Percentiles rank a stretch among this genome's conserved stretches.
Evolutionary conservation across 768 basidiomycete genomes (phyloP).

Genomic region (Lentinula boryana): DNA sequence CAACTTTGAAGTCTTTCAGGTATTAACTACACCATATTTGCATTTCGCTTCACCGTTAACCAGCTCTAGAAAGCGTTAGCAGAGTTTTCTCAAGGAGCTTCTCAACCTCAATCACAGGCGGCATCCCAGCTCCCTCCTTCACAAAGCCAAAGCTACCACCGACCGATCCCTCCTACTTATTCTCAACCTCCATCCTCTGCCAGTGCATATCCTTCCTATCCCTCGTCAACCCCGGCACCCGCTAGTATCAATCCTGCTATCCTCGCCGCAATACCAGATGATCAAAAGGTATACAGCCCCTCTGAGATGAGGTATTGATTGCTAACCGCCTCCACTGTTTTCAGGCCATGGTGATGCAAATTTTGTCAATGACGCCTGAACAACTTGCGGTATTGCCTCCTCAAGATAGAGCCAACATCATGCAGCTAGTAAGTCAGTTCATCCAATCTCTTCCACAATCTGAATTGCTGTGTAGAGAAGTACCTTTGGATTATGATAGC

Average conservation of each 20-base stretch:
- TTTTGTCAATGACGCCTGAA: conserved; percentile 77
- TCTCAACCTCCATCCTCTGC: conserved; percentile 16
- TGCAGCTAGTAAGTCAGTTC: conserved; percentile 57
- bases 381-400: conserved; percentile 75
- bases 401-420: conserved; percentile 66
- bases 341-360: conserved; percentile 71
- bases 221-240: conserved; percentile 21
- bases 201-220: conserved; percentile 17
- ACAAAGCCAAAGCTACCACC: conserved; percentile 16
- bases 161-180: conserved; percentile 14
- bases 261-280: conserved; percentile 46
- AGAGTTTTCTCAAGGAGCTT: conserved; percentile 25
- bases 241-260: conserved; percentile 37
- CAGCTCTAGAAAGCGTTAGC: conserved; percentile 53
- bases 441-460: background rate
- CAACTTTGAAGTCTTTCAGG: conserved; percentile 72
- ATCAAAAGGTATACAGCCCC: conserved; percentile 12
- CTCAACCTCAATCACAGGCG: background rate
- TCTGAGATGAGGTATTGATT: background rate
- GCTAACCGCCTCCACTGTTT: conserved; percentile 8
- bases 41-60: background rate
- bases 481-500: background rate
- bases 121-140: conserved; percentile 8
- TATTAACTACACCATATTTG: conserved; percentile 19
- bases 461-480: background rate